Evolutionary conservation across 352 stramenopile species (phyloP), one percentile per base, ranked within the genome.

Genomic region (Thalassiosira livingstoniorum): DNA sequence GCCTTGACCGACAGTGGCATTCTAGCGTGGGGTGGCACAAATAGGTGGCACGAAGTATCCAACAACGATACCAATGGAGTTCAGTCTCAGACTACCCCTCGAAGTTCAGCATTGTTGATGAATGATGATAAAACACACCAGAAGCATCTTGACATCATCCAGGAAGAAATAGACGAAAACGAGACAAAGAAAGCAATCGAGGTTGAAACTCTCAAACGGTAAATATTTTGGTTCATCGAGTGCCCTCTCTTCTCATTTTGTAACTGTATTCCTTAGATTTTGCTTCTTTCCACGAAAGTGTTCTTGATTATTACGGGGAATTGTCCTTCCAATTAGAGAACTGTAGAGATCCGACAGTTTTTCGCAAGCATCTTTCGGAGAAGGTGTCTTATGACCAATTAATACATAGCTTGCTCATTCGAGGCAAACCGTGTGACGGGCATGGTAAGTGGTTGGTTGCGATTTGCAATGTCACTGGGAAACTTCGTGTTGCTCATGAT

Each of bases 401-500:
- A 37, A 78, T 95, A 13, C 60, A 86, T 29, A 96, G 95, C 35
- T 74, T 96, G 13, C 72, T 91, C 51, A 86, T 93, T 25, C 93
- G 96, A 25, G 95, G 96, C 1, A 89, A 98, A 15, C 67, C 91
- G 4, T 71, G 95, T n/a, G 91, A 94, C 4, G 86, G 93, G 0
- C 92, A 95, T 29, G 97, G 93, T 18, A 98, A 97, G 83, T 92
- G n/a, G n/a, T n/a, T n/a, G n/a, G n/a, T n/a, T n/a, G n/a, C n/a
- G n/a, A n/a, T n/a, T n/a, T n/a, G n/a, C n/a, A n/a, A n/a, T n/a
- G n/a, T n/a, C n/a, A n/a, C n/a, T n/a, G n/a, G n/a, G n/a, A n/a
- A n/a, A n/a, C n/a, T n/a, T n/a, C n/a, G n/a, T n/a, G n/a, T n/a
- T n/a, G n/a, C n/a, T n/a, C n/a, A 96, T 31, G 4, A 62, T 43